These are phyloP conservation scores for Jacaranda copaia DNA, from an alignment of 257 asterid species.

Conservation along the genomic window DNA sequence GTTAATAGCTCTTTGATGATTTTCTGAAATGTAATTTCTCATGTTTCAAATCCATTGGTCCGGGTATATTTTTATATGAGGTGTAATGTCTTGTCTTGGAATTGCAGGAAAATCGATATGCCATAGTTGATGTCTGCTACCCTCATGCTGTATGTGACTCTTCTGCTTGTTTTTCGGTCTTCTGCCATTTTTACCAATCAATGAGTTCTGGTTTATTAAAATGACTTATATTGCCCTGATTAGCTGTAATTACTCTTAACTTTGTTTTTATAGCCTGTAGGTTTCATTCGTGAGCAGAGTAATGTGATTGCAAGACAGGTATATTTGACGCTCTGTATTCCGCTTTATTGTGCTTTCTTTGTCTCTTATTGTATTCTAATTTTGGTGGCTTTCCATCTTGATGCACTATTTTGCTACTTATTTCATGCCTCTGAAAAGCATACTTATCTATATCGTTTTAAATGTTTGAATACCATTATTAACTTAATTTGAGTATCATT, in stretches of 20 bases:
- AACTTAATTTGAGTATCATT: constrained; percentile 29
- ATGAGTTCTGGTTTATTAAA: constrained; percentile 21
- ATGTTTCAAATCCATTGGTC: constrained; percentile 24
- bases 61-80: constrained; percentile 29
- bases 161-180: constrained; percentile 33
- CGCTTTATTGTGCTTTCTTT: constrained; percentile 19
- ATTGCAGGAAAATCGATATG: constrained; percentile 91
- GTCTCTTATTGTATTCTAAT: not conserved
- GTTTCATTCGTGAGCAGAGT: constrained; percentile 93
- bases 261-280: constrained; percentile 80
- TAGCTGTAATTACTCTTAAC: constrained; percentile 34
- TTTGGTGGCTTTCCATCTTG: constrained; percentile 5
- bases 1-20: constrained; percentile 16
- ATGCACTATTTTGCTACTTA: constrained; percentile 17
- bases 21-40: constrained; percentile 31
- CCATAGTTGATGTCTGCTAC: constrained; percentile 86
- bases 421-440: constrained; percentile 25
- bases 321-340: constrained; percentile 35
- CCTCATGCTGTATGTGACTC: constrained; percentile 75
- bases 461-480: not conserved
- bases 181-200: constrained; percentile 28
- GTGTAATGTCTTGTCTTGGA: constrained; percentile 31
- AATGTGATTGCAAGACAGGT: constrained; percentile 89
- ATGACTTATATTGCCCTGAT: constrained; percentile 16
- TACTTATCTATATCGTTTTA: constrained; percentile 14